Evolutionary conservation across 331 rosid species (phyloP), one percentile per base, ranked within the genome.

Genomic region (Quercus lobata): DNA sequence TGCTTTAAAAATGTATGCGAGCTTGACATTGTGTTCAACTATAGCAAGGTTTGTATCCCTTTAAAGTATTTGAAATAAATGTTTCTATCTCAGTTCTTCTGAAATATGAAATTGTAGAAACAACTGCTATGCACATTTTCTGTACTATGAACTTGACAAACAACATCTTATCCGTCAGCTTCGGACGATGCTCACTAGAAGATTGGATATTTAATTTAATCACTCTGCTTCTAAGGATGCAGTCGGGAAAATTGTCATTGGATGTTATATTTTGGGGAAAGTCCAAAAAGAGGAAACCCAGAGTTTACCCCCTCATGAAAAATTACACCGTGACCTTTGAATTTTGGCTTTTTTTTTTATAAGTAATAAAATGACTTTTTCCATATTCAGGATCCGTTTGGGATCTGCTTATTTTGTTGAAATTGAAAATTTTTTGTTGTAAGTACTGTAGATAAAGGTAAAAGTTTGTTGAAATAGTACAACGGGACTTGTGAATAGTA

Each of bases 1-100:
- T 96, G 97, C 94, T 91, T 93, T 96, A 90, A 82, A 88, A 96
- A 96, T 81, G 97, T 96, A 32, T 93, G 99, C 21, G 98, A 96
- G 94, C 92, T 93, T 69, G 99, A 96, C 55, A 76, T 96, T 7
- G 99, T 96, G 81, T 90, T 82, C 92, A 93, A 96, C 86, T 96
- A 93, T 82, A 89, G 91, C 88, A 96, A 96, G 99, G 97, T 90
- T 7, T 72, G 80, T 77, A 15, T 78, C 49, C 65, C 41, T 79
- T 35, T 63, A 63, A 60, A 60, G 30, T 60, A 25, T 15, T 60
- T 11, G 68, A 12, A 22, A 60, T 25, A 10, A 15, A 25, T 25
- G 34, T 60, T 3, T 24, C 7, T 22, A 14, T 3, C 54, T 49
- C 54, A 49, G 18, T 49, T 49, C 54, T 49, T 14, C 17, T 10